Base-by-base conservation (phyloP, 192 early-diverging fungal genomes). In the Hyaloraphidium curvatum region DNA sequence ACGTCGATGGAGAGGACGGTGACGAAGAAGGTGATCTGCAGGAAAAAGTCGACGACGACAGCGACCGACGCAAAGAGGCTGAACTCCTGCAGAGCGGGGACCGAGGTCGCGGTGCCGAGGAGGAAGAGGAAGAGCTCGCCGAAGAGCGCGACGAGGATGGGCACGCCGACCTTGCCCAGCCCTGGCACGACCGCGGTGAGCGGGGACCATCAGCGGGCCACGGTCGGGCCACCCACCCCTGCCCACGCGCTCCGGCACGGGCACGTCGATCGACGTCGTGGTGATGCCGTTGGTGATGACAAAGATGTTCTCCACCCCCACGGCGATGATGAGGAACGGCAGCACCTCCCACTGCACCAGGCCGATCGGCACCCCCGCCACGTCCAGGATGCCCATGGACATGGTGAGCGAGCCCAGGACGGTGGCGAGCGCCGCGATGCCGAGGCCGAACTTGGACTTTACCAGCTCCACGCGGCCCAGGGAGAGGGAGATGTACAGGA, bases 1-100 rank as follows among this genome's bases (percentile, higher is more conserved):
- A 87, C 78, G 73, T 87, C 83, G 50, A 87, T 82, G 1, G 85
- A 80, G n/a, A 87, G 62, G 30, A 83, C 77, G 0, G 82, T 77
- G 28, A 76, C 70, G 50, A 84, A 84, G 57, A 87, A 86, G 1
- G 85, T 81, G 56, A 87, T 73, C 56, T 86, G 80, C 43, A 87
- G 55, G n/a, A 82, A 62, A 59, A 78, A 86, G 59, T 84, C 83
- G 51, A 87, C 78, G 9, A 84, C 61, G 22, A 87, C 60, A 16
- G 79, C 70, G 2, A 79, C 66, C 13, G 71, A 64, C 0, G 70
- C 71, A 56, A 84, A 83, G 1, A 81, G 60, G 50, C 81, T 84
- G 61, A 86, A 87, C 53, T 87, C 82, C 66, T 73, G 77, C 4
- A 87, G 67, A 1, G 77, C 67, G 23, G 68, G 69, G 3, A 75